Base-by-base conservation (phyloP, 139 green algal species). In the Parachlorella kessleri region DNA sequence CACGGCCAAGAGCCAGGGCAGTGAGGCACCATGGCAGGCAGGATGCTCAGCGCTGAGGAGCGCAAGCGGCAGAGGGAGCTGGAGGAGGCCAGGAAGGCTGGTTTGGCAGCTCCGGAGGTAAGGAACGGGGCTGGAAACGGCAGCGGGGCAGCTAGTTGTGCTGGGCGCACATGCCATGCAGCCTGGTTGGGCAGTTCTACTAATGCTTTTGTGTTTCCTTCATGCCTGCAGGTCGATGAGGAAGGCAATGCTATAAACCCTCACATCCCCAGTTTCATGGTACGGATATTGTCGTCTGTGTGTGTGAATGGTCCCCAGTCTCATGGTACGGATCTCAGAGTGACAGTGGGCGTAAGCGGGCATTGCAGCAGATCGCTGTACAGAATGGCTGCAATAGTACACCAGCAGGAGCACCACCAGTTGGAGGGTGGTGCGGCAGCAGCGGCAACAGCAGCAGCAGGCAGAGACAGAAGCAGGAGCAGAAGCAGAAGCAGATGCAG, bases 181-280 rank as follows among this genome's bases (percentile, higher is more conserved):
- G 21, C 72, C 21, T 8, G 40, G 6, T 4, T 7, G 3, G 38
- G 14, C 39, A 28, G n/a, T 26, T 32, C 38, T 72, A 24, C n/a
- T 28, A 48, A 0, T 1, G 40, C 2, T 70, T 39, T 33, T 74
- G 10, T 75, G 36, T 35, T 42, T 69, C 3, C 26, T 71, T 26
- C n/a, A n/a, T 33, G 28, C 28, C 7, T 70, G 72, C 79, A 71
- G 87, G 73, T 98, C 0, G 97, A 99, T 85, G 97, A 99, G 83
- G 96, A 99, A 78, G 97, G 97, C 64, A 97, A 97, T 70, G 95
- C 97, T 68, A 99, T 99, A 82, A 99, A 99, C 88, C 97, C 97
- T 0, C 97, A 99, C 77, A 99, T 99, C 72, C 97, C 97, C 4
- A 90, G 98, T 88, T 99, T 98, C 81, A 99, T 99, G 96, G 48